Evolutionary conservation across 495 filamentous ascomycete genomes (phyloP), one percentile per base, ranked within the genome.

Genomic region (Penicillium macrosclerotiorum): DNA sequence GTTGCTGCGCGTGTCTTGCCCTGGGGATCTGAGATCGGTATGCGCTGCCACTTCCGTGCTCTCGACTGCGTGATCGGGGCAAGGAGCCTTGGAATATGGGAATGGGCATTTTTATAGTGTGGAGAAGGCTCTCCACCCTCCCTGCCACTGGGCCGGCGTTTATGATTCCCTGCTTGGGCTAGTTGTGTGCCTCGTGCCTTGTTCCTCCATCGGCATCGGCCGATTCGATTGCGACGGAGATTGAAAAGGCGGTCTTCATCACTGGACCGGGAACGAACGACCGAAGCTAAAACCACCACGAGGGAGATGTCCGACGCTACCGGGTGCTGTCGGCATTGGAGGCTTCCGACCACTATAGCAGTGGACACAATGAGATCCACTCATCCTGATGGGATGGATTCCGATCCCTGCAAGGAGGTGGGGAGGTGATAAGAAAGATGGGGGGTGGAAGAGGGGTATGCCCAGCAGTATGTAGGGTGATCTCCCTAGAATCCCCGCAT

Each of bases 271-370:
- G 14, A 47, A 20, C 32, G 43, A 13, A 33, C 22, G 33, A 26
- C 34, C 22, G 53, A 49, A 47, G 44, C 48, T 56, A 45, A n/a
- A 36, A 8, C 18, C 37, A 27, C 9, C 45, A 47, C 44, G 40
- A 51, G 44, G 48, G 29, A 16, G 9, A 42, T 17, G 18, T 13
- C 44, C 25, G 48, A 49, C 44, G 40, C 53, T 45, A 52, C 13
- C 16, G 13, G 26, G 40, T 3, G 23, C 17, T 22, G 19, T 42
- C 32, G 38, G 32, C n/a, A 43, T 14, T 14, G 17, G 7, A 22
- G n/a, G n/a, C n/a, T n/a, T n/a, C n/a, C n/a, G n/a, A n/a, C n/a
- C n/a, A n/a, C n/a, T n/a, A n/a, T n/a, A n/a, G n/a, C n/a, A n/a
- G n/a, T n/a, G n/a, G n/a, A n/a, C n/a, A n/a, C n/a, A n/a, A n/a